Percentiles rank a stretch among this genome's conserved stretches.
These are phyloP conservation scores for Aspergillus sp. DNA, from an alignment of 2,329 filamentous ascomycete species.

Conservation along the genomic window DNA sequence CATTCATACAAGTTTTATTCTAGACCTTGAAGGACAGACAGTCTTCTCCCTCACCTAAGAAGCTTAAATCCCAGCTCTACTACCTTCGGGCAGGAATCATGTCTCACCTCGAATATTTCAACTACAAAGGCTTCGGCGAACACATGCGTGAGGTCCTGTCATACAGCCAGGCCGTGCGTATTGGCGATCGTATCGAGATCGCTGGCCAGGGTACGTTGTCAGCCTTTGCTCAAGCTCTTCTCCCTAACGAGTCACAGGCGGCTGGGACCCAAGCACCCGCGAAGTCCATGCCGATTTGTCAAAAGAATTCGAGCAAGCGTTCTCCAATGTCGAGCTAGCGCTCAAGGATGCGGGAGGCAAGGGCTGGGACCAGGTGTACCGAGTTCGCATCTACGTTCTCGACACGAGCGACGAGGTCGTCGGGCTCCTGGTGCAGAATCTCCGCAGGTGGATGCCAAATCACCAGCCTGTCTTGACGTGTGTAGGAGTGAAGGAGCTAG, in stretches of 20 bases:
- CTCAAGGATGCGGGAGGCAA: constrained; percentile 56
- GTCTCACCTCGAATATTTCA: constrained; percentile 39
- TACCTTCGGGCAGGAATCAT: constrained; percentile 23
- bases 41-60: too few relatives aligned
- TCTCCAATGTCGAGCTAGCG: constrained; percentile 56
- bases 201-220: constrained; percentile 23
- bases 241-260: constrained; percentile 24
- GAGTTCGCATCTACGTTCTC: constrained; percentile 49
- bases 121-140: constrained; percentile 42
- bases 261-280: constrained; percentile 31
- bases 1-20: too few relatives aligned
- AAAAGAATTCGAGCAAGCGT: constrained; percentile 53
- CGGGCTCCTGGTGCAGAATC: constrained; percentile 46
- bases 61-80: background rate
- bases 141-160: constrained; percentile 30
- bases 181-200: constrained; percentile 50
- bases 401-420: constrained; percentile 41
- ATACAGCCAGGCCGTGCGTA: constrained; percentile 52
- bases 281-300: constrained; percentile 37
- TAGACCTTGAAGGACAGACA: too few relatives aligned
- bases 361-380: constrained; percentile 50
- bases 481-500: constrained; percentile 53
- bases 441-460: constrained; percentile 53
- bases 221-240: background rate
- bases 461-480: constrained; percentile 57